Evolutionary conservation across 805 yeast species (phyloP).

Genomic region (Monosporozyma unispora): DNA sequence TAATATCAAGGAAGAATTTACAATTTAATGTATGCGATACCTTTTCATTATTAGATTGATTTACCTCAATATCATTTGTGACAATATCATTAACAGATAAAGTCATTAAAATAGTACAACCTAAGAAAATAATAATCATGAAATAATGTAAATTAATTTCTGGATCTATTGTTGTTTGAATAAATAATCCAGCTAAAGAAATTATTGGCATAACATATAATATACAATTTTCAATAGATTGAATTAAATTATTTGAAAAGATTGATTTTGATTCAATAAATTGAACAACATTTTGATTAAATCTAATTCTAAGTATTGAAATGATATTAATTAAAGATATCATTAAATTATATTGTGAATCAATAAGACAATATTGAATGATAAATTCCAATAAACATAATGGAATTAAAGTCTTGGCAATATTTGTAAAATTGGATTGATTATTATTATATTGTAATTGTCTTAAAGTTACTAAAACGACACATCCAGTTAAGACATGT

Average conservation of each 20-base stretch:
- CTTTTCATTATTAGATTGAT: not conserved
- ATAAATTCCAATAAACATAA: not conserved
- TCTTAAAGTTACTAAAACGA: conserved; percentile 12
- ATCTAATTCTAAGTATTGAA: not conserved
- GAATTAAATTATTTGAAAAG: not conserved
- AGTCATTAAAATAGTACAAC: conserved; percentile 22
- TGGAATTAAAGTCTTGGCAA: not conserved
- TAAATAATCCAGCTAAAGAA: not conserved
- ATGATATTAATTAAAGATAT: not conserved
- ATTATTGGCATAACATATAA: not conserved
- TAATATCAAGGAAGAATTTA: conserved; percentile 6
- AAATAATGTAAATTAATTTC: conserved; percentile 14
- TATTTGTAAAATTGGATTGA: not conserved
- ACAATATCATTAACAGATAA: conserved; percentile 21
- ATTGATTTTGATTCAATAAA: not conserved
- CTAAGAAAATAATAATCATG: conserved; percentile 27
- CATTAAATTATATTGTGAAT: not conserved
- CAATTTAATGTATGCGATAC: not conserved
- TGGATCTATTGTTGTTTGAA: not conserved
- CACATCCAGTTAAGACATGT: conserved; percentile 12
- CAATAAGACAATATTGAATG: not conserved
- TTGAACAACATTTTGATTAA: not conserved
- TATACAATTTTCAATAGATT: conserved; percentile 2
- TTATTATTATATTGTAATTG: conserved; percentile 2
- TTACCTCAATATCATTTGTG: conserved; percentile 5